Conservation (phyloP, 1,284 basidiomycete genomes). For the Mycena sp. region DNA sequence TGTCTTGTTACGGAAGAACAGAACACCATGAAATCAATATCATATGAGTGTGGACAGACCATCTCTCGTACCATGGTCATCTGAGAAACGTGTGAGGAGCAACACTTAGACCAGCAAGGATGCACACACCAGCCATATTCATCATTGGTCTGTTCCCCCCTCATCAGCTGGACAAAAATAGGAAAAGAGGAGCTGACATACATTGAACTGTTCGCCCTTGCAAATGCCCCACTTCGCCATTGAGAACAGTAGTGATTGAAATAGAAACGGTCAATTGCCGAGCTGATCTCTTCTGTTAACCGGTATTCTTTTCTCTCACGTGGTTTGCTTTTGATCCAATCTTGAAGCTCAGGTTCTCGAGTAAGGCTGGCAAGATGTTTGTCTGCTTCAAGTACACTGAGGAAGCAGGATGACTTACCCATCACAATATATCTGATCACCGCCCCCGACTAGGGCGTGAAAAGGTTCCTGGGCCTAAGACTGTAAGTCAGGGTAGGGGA, state of each 20-base stretch:
- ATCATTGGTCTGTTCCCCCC: slow-evolving; percentile 50
- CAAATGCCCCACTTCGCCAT: slow-evolving; percentile 93
- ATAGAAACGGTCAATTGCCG: slow-evolving; percentile 88
- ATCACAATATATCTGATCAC: slow-evolving; percentile 88
- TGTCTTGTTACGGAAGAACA: slow-evolving; percentile 35
- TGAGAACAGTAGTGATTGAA: slow-evolving; percentile 92
- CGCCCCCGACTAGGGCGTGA: slow-evolving; percentile 87
- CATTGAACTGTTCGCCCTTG: slow-evolving; percentile 94
- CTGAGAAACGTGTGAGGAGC: slow-evolving; percentile 44
- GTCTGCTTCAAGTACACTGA: not conserved
- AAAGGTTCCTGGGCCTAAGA: slow-evolving; percentile 71
- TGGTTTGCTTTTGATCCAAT: slow-evolving; percentile 81
- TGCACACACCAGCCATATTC: slow-evolving; percentile 65
- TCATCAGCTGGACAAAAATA: not conserved
- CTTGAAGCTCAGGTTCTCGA: slow-evolving; percentile 82
- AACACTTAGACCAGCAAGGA: not conserved
- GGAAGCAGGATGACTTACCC: slow-evolving; percentile 57
- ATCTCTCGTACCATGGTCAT: slow-evolving; percentile 74
- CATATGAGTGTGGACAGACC: slow-evolving; percentile 13
- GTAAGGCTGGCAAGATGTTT: slow-evolving; percentile 54
- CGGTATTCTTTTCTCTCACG: slow-evolving; percentile 71
- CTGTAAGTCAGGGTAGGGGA: not conserved
- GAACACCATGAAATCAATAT: slow-evolving; percentile 23
- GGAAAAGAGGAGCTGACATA: slow-evolving; percentile 51
- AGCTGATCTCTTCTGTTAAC: slow-evolving; percentile 78